Evolutionary conservation across 352 stramenopile genomes (phyloP), one percentile per base, ranked within the genome.

Genomic region (Pythium folliculosum): DNA sequence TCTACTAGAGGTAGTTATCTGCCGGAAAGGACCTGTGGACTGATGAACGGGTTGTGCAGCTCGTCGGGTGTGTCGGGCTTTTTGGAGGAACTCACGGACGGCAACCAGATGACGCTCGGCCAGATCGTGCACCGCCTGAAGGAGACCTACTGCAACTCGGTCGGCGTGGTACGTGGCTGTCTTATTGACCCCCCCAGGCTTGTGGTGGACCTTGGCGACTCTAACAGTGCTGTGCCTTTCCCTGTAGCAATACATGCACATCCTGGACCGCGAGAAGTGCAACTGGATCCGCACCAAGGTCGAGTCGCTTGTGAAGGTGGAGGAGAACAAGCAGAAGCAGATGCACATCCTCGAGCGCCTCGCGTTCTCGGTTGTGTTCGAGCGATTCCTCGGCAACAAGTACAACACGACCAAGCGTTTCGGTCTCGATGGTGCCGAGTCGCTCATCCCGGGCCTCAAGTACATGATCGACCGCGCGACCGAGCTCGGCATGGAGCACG

Each of bases 391-490:
- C 3, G 84, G 84, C 44, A 97, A 98, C 71, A 99, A 99, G 80
- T 99, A 99, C 84, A 99, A 99, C 82, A 99, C 97, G 23, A 98
- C 97, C 61, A 99, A 99, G 76, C 89, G 97, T 30, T 99, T 99
- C 75, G 98, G 96, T 35, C 89, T 99, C 47, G 98, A 99, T 83
- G 98, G 98, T 14, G 91, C 90, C 44, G 97, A 99, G 84, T 94
- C 90, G 23, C 88, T 99, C 51, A 97, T 99, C 49, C 93, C 97
- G 16, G 97, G 92, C 10, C 80, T 99, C 51, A 98, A 97, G 77
- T 87, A 95, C 65, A 91, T 98, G 30, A 95, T 99, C 63, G 93
- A 99, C 71, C 84, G 78, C 52, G 97, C 95, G 10, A 97, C 86
- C 63, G 93, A 99, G 60, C 76, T 98, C 25, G 97, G 97, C 35